Conservation (phyloP, 75 land plant genomes). For the Chamaecyparis obtusa region DNA sequence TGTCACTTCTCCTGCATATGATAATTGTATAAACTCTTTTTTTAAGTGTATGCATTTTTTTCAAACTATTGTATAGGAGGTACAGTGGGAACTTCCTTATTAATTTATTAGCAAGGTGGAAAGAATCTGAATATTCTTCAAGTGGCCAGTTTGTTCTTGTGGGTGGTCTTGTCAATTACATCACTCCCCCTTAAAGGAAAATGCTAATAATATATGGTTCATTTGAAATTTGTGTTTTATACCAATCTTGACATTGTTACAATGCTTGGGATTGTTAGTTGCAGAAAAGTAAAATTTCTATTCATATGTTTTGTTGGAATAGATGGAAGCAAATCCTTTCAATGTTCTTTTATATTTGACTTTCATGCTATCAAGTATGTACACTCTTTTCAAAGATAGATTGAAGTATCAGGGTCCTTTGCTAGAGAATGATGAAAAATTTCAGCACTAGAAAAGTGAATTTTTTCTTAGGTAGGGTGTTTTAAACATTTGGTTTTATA, state of each 20-base stretch:
- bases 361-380: slow-evolving; percentile 11
- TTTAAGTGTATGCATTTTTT: background rate
- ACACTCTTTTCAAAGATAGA: slow-evolving; percentile 53
- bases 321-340: slow-evolving; percentile 51
- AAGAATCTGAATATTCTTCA: slow-evolving; percentile 56
- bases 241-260: background rate
- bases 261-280: background rate
- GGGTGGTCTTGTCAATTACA: slow-evolving; percentile 59
- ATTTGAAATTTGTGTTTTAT: background rate
- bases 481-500: too few relatives aligned
- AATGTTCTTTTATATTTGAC: slow-evolving; percentile 48
- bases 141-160: slow-evolving; percentile 56
- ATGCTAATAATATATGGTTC: background rate
- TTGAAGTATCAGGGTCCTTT: too few relatives aligned
- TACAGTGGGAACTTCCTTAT: slow-evolving; percentile 50
- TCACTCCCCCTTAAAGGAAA: slow-evolving; percentile 53
- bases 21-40: background rate
- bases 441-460: too few relatives aligned
- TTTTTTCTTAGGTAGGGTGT: too few relatives aligned
- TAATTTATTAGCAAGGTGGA: slow-evolving; percentile 58
- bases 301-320: slow-evolving; percentile 29
- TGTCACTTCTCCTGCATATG: background rate
- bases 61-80: slow-evolving; percentile 24
- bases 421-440: too few relatives aligned
- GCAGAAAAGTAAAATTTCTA: background rate